Base-by-base conservation (phyloP, 139 green algal species). In the Haematococcus lacustris region DNA sequence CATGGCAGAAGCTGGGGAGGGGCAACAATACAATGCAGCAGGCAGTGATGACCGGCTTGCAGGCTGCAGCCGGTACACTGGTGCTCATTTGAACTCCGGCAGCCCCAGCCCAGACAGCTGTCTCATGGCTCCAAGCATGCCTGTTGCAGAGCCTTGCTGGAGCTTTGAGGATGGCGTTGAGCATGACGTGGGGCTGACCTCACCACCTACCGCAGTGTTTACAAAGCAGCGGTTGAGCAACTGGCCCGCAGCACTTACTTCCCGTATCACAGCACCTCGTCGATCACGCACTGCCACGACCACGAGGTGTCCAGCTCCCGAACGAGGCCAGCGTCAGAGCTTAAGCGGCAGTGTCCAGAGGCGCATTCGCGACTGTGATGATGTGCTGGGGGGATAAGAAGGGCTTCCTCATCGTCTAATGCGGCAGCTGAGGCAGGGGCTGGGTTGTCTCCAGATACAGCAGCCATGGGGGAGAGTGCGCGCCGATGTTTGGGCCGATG, bases 191-290 rank as follows among this genome's bases (percentile, higher is more conserved):
- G 47, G 47, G 21, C 13, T 21, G 13, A 21, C 47, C 47, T 21
- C n/a, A n/a, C n/a, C n/a, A n/a, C n/a, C n/a, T n/a, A n/a, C n/a
- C n/a, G n/a, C n/a, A n/a, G n/a, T n/a, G n/a, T n/a, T n/a, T n/a
- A n/a, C 13, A 57, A 57, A 21, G 13, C 13, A 57, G 21, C 13
- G 47, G 47, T 28, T 13, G 26, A 17, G 33, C 53, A 3, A 37
- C 53, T 28, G 33, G 17, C 21, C 13, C 47, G 47, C 32, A 6
- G 53, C 53, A 63, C 53, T 63, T 28, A 70, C 64, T 23, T 70
- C 3, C 7, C 37, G 23, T 70, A 70, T 70, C 64, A 70, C 3
- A 70, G 37, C 21, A 70, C 64, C 64, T 70, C 64, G 37, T 51
- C 37, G 13, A 51, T 4, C 37, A 70, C 21, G 38, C 64, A 70